phyloP scores from a whole-genome alignment of 2,329 filamentous ascomycete genomes.

The Sclerotinia minor region DNA sequence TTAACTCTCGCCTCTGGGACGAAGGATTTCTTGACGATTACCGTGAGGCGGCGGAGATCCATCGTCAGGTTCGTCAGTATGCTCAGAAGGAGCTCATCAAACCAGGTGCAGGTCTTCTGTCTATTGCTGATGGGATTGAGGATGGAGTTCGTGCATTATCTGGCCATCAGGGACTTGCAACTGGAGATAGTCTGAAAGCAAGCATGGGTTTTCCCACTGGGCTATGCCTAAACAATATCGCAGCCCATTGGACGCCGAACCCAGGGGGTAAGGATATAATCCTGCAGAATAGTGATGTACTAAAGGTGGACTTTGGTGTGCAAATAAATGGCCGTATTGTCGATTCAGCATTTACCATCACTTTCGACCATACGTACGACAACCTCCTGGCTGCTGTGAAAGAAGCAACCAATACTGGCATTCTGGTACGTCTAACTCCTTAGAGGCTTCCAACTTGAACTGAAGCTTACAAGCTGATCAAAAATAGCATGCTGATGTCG shows the following conservation, averaged over 20 bases:
- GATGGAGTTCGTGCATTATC: constrained; percentile 53
- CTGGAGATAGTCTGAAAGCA: constrained; percentile 51
- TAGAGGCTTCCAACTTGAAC: neutral
- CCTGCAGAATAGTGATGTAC: constrained; percentile 70
- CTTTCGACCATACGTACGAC: constrained; percentile 74
- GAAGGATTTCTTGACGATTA: constrained; percentile 53
- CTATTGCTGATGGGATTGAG: constrained; percentile 55
- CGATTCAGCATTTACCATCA: constrained; percentile 77
- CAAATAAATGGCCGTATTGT: constrained; percentile 80
- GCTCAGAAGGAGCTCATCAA: constrained; percentile 49
- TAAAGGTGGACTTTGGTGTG: constrained; percentile 82
- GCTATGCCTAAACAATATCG: constrained; percentile 53
- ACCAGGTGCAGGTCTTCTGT: constrained; percentile 51
- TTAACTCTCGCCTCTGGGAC: constrained; percentile 74
- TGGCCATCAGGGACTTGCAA: constrained; percentile 52
- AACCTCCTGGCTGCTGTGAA: constrained; percentile 71
- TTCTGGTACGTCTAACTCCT: constrained; percentile 30
- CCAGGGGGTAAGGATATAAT: constrained; percentile 66
- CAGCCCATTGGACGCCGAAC: constrained; percentile 58
- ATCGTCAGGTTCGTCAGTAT: constrained; percentile 55
- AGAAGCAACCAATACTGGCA: constrained; percentile 67
- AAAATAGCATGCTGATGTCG: constrained; percentile 51
- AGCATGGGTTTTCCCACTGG: constrained; percentile 59
- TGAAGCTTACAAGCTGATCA: constrained; percentile 16
- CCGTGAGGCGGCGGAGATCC: constrained; percentile 57